Base-by-base conservation (phyloP, 495 filamentous ascomycete genomes). In the Pyronema domesticum region DNA sequence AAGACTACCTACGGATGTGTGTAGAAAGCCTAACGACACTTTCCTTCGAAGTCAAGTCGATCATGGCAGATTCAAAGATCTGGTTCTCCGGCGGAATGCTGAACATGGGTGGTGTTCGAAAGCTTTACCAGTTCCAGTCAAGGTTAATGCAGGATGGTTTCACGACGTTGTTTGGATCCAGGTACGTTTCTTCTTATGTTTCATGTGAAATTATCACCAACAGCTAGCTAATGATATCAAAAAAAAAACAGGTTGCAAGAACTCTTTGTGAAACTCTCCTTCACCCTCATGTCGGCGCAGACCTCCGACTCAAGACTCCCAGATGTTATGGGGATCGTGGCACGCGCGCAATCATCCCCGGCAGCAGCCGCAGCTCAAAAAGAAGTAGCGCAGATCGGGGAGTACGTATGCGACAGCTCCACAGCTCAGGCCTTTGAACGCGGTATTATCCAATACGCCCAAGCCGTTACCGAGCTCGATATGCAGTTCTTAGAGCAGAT, bases 111-210 rank as follows among this genome's bases (percentile, higher is more conserved):
- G 72, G 72, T 14, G 67, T 75, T 8, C 67, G 72, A 19, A 71
- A 70, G 46, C 74, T 75, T 51, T 75, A 74, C 52, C 63, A 70
- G 42, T 74, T 74, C 54, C 73, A 75, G 65, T 71, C 68, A 23
- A 67, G 73, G 14, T 61, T 74, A 6, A 68, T 75, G n/a, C 71
- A 74, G 54, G 68, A 66, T n/a, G 71, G 71, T 1, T 75, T 75
- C 54, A 65, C 68, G 5, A 68, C 72, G 1, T 61, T 75, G 0
- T 75, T 75, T 42, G 72, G 71, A 7, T 59, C 70, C 42, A 62
- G 17, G 45, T 52, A 36, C 5, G 14, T 40, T 6, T 50, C 17
- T 50, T 7, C 37, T 37, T 13, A 11, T 47, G 8, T 10, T 19
- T 23, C 18, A 19, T 6, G 13, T 53, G 7, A 7, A 14, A n/a